Evolutionary conservation across 2,329 filamentous ascomycete genomes (phyloP).

Genomic region (Dendrostoma leiphaemia): DNA sequence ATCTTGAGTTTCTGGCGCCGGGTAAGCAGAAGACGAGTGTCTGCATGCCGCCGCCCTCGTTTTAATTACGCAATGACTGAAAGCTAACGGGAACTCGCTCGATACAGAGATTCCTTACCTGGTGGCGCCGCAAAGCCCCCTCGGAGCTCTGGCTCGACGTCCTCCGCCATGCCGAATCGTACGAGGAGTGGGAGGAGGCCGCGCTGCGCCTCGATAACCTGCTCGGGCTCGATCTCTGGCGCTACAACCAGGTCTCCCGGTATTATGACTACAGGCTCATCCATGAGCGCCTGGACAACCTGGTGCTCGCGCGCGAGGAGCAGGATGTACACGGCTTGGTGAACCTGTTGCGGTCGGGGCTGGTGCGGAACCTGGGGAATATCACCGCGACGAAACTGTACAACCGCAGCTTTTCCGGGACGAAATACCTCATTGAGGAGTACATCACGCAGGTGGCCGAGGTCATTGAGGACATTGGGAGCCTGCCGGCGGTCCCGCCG

Average conservation of each 20-base stretch:
- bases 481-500: slow-evolving; percentile 43
- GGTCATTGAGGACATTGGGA: slow-evolving; percentile 73
- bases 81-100: too few relatives aligned
- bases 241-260: slow-evolving; percentile 75
- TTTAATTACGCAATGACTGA: not conserved
- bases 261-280: slow-evolving; percentile 88
- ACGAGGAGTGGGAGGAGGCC: slow-evolving; percentile 85
- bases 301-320: slow-evolving; percentile 36
- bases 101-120: slow-evolving; percentile 62
- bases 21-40: slow-evolving; percentile 45
- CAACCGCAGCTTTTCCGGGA: slow-evolving; percentile 82
- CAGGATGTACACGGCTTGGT: slow-evolving; percentile 72
- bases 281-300: slow-evolving; percentile 68
- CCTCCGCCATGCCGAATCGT: slow-evolving; percentile 65
- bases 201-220: slow-evolving; percentile 80
- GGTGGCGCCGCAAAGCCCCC: slow-evolving; percentile 65
- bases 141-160: slow-evolving; percentile 64
- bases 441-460: slow-evolving; percentile 84
- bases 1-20: slow-evolving; percentile 62
- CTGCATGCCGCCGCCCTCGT: too few relatives aligned
- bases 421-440: slow-evolving; percentile 86
- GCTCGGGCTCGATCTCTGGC: slow-evolving; percentile 80
- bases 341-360: slow-evolving; percentile 75
- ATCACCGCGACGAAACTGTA: slow-evolving; percentile 81
- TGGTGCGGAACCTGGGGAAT: slow-evolving; percentile 85